Conservation (phyloP, 2,329 filamentous ascomycete genomes). For the Neonectria neomacrospora region DNA sequence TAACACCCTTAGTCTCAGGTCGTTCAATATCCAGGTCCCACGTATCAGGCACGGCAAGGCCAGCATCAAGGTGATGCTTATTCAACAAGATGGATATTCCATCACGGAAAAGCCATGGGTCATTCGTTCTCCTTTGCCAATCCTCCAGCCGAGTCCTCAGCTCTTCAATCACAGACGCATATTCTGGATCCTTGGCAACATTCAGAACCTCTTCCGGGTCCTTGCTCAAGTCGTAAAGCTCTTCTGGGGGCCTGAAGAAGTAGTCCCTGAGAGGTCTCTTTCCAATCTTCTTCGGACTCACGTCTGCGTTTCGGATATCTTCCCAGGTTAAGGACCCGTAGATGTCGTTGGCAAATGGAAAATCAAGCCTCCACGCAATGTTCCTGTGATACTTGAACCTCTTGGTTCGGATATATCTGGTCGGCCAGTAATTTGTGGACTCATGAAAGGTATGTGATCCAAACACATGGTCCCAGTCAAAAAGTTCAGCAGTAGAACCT, state of each 20-base stretch:
- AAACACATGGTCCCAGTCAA: slow-evolving; percentile 47
- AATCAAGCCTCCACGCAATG: slow-evolving; percentile 59
- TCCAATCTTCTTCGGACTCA: slow-evolving; percentile 4
- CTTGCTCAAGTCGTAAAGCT: slow-evolving; percentile 7
- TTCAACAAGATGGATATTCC: slow-evolving; percentile 15
- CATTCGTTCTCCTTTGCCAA: slow-evolving; percentile 17
- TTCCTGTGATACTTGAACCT: slow-evolving; percentile 57
- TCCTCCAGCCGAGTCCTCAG: slow-evolving; percentile 4
- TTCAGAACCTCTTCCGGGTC: slow-evolving; percentile 1
- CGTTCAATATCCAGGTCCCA: slow-evolving; percentile 15
- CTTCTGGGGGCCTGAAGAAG: slow-evolving; percentile 8
- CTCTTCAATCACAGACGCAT: not conserved
- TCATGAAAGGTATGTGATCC: slow-evolving; percentile 65
- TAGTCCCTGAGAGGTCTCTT: slow-evolving; percentile 12
- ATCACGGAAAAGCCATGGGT: slow-evolving; percentile 16
- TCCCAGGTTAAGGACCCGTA: slow-evolving; percentile 58
- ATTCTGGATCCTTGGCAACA: slow-evolving; percentile 13
- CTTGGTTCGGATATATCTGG: slow-evolving; percentile 54
- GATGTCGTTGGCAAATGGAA: slow-evolving; percentile 57
- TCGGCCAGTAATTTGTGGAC: slow-evolving; percentile 61
- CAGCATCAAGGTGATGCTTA: slow-evolving; percentile 18
- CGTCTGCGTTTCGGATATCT: slow-evolving; percentile 52
- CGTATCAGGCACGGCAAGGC: not conserved
- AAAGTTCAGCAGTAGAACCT: not conserved
- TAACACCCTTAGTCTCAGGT: slow-evolving; percentile 1